Conservation (phyloP, 345 rosid genomes). For the Camelina neglecta region DNA sequence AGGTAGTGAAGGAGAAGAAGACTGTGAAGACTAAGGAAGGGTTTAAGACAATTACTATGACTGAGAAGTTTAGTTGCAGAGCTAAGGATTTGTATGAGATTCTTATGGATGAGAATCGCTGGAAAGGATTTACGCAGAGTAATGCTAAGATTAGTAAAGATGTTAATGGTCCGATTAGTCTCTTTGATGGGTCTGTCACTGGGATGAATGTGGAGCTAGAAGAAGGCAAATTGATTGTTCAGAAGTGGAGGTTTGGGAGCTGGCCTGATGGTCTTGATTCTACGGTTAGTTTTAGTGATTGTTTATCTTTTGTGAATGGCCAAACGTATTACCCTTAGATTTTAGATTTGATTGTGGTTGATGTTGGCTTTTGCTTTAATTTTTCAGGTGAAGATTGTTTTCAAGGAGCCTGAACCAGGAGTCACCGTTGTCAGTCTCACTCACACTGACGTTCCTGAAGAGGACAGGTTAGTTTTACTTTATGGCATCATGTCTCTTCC, state of each 20-base stretch:
- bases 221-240: slow-evolving; percentile 89
- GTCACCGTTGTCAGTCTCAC: slow-evolving; percentile 73
- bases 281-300: slow-evolving; percentile 52
- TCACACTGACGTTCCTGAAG: slow-evolving; percentile 88
- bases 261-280: slow-evolving; percentile 97
- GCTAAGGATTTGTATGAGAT: slow-evolving; percentile 86
- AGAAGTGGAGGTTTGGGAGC: slow-evolving; percentile 93
- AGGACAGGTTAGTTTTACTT: slow-evolving; percentile 69
- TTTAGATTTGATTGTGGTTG: slow-evolving; percentile 2
- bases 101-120: slow-evolving; percentile 94
- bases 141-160: slow-evolving; percentile 86
- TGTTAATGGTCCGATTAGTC: slow-evolving; percentile 78
- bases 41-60: slow-evolving; percentile 71
- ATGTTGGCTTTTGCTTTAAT: slow-evolving; percentile 15
- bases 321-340: not conserved
- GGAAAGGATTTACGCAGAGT: slow-evolving; percentile 97
- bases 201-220: slow-evolving; percentile 78
- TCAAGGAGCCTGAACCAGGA: slow-evolving; percentile 86
- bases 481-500: not conserved
- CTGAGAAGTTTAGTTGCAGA: slow-evolving; percentile 87
- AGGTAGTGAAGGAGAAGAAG: slow-evolving; percentile 52
- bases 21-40: slow-evolving; percentile 57
- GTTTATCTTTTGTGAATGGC: slow-evolving; percentile 1
- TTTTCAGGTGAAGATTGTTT: slow-evolving; percentile 71
- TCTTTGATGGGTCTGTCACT: slow-evolving; percentile 93